Evolutionary conservation across 2,329 filamentous ascomycete genomes (phyloP).

Genomic region (Xylariaceae sp.): DNA sequence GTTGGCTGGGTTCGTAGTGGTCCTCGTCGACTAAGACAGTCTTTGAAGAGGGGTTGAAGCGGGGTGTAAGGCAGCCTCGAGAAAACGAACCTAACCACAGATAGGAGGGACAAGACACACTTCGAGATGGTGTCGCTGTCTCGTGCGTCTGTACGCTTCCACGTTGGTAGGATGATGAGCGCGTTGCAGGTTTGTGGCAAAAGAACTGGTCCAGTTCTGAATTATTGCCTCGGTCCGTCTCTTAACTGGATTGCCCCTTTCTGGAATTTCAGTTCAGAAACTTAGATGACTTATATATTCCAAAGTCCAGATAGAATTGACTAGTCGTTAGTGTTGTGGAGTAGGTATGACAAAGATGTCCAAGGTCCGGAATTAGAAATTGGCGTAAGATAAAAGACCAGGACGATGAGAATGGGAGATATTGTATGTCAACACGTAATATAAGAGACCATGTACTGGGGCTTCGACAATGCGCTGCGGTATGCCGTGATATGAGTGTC

Average conservation of each 20-base stretch:
- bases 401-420: background rate
- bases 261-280: background rate
- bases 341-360: background rate
- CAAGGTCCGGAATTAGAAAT: background rate
- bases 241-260: background rate
- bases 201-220: background rate
- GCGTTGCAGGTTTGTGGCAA: background rate
- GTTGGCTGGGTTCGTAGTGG: conserved; percentile 29
- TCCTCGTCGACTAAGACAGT: conserved; percentile 27
- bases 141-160: conserved; percentile 5
- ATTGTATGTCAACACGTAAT: background rate
- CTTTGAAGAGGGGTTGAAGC: conserved; percentile 32
- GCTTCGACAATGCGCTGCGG: conserved; percentile 8
- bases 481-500: conserved; percentile 37
- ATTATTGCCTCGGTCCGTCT: background rate
- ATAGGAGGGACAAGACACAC: background rate
- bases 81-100: conserved; percentile 9
- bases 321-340: background rate
- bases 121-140: background rate
- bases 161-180: conserved; percentile 6
- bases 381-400: background rate
- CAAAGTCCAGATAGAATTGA: background rate
- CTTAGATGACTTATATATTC: background rate
- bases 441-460: background rate
- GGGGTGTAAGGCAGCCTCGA: conserved; percentile 28